These are phyloP conservation scores for Hymenoscyphus infarciens DNA, from an alignment of 2,329 filamentous ascomycete species.

Conservation along the genomic window DNA sequence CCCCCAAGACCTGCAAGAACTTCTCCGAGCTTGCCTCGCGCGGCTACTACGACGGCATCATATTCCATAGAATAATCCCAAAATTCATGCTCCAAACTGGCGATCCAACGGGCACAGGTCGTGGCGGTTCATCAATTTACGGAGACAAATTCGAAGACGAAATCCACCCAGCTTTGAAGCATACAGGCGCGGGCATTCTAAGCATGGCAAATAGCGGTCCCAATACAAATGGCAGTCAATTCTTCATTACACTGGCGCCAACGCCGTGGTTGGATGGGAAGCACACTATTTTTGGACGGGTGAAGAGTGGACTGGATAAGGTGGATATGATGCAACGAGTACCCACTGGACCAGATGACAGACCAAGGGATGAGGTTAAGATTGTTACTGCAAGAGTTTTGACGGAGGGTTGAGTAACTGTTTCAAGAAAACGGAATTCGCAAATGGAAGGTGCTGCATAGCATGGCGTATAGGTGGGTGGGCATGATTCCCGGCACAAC, in stretches of 20 bases:
- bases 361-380: conserved; percentile 76
- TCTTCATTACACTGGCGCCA: conserved; percentile 91
- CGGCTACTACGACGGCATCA: conserved; percentile 81
- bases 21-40: conserved; percentile 75
- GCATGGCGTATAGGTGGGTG: not conserved
- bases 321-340: conserved; percentile 86
- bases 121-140: conserved; percentile 85
- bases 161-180: conserved; percentile 72
- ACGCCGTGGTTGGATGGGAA: conserved; percentile 97
- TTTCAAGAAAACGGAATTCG: not conserved
- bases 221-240: conserved; percentile 91
- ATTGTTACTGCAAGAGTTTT: conserved; percentile 72
- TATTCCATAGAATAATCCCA: conserved; percentile 93
- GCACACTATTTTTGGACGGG: conserved; percentile 92
- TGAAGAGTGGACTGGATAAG: conserved; percentile 78
- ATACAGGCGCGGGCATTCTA: conserved; percentile 89
- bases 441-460: not conserved
- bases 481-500: not conserved
- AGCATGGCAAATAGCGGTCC: conserved; percentile 95
- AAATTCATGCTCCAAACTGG: conserved; percentile 97
- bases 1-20: conserved; percentile 85
- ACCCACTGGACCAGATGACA: conserved; percentile 76
- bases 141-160: conserved; percentile 95
- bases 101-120: conserved; percentile 89
- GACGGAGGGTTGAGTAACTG: conserved; percentile 46